Percentiles rank a stretch among this genome's conserved stretches.
Evolutionary conservation across 768 basidiomycete genomes (phyloP).

Genomic region (Tricholoma sp.): DNA sequence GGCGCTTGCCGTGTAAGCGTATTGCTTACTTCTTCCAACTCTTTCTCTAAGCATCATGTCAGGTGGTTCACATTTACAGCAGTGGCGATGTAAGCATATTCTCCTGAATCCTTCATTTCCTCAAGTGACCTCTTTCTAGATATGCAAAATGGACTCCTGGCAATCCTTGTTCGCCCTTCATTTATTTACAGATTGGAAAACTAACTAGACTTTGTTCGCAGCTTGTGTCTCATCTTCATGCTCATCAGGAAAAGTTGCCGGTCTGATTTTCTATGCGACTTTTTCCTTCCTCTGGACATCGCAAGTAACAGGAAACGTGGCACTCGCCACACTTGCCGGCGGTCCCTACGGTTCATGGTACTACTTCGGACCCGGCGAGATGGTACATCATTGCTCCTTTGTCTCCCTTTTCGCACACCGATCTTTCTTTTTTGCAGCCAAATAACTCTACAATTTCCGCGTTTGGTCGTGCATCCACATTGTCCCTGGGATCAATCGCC

Average conservation of each 20-base stretch:
- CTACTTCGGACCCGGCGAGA: constrained; percentile 76
- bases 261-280: constrained; percentile 70
- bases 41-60: constrained; percentile 5
- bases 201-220: constrained; percentile 14
- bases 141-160: constrained; percentile 74
- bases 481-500: constrained; percentile 80
- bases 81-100: constrained; percentile 56
- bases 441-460: constrained; percentile 65
- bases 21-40: neutral
- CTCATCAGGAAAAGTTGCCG: constrained; percentile 71
- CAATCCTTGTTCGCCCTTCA: constrained; percentile 50
- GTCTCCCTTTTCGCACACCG: neutral
- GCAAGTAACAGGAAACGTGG: constrained; percentile 75
- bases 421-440: constrained; percentile 36
- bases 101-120: neutral
- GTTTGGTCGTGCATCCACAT: constrained; percentile 69
- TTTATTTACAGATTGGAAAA: neutral
- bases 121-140: constrained; percentile 17
- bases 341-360: constrained; percentile 80
- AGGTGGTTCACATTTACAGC: constrained; percentile 78
- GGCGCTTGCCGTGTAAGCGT: constrained; percentile 57
- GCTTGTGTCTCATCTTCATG: constrained; percentile 49
- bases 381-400: constrained; percentile 37
- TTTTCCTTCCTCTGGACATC: constrained; percentile 88
- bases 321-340: constrained; percentile 75